These are phyloP conservation scores for Russula abietina DNA, from an alignment of 768 basidiomycete genomes.

Conservation along the genomic window DNA sequence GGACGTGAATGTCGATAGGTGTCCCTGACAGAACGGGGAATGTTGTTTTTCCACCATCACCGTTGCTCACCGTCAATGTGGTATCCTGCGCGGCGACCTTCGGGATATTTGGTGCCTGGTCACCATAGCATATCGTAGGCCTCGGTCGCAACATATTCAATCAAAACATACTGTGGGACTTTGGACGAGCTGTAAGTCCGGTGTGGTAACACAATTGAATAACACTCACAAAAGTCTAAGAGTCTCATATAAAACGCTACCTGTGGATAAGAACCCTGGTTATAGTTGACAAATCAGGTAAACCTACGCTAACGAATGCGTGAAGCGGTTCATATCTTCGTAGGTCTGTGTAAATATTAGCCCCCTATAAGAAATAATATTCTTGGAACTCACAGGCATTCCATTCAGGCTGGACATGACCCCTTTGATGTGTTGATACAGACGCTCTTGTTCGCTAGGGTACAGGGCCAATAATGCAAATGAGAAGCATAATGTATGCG, in stretches of 20 bases:
- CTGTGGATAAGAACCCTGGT: background rate
- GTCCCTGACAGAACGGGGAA: constrained; percentile 43
- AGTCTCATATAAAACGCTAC: constrained; percentile 47
- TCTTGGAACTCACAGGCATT: background rate
- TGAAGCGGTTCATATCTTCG: background rate
- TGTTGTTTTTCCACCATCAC: constrained; percentile 35
- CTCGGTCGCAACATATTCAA: background rate
- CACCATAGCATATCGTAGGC: constrained; percentile 20
- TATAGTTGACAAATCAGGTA: background rate
- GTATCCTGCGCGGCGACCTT: constrained; percentile 46
- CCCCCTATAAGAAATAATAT: background rate
- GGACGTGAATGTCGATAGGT: constrained; percentile 33
- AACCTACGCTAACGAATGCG: constrained; percentile 12
- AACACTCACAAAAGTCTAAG: constrained; percentile 36
- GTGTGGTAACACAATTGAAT: background rate
- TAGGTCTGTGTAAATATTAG: background rate
- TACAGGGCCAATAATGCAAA: constrained; percentile 40
- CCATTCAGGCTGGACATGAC: constrained; percentile 29
- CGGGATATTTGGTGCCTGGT: constrained; percentile 41
- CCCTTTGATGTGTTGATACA: constrained; percentile 34
- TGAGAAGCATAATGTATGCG: constrained; percentile 35
- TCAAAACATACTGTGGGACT: constrained; percentile 13
- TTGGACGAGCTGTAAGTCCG: background rate
- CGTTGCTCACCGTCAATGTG: constrained; percentile 32
- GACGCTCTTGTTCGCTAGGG: constrained; percentile 38